Percentiles rank a stretch among this genome's conserved stretches.
Evolutionary conservation across 1,284 basidiomycete genomes (phyloP).

Genomic region (Phellinidium pouzarii): DNA sequence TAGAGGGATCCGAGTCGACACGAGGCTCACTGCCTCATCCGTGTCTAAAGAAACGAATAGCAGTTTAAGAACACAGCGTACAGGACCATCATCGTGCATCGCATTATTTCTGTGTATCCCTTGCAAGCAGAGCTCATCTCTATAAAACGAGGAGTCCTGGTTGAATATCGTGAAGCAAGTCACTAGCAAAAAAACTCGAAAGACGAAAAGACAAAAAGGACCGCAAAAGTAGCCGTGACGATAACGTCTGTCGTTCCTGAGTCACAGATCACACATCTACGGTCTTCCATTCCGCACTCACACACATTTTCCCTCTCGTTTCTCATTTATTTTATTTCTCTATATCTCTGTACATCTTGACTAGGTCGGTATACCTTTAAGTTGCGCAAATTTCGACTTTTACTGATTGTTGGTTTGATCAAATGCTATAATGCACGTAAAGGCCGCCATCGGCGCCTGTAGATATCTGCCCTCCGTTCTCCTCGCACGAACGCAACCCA

Average conservation of each 20-base stretch:
- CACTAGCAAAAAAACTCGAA: no score
- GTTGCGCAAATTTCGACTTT: neutral
- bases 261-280: neutral
- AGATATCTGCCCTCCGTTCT: slow-evolving; percentile 4
- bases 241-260: neutral
- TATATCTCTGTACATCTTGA: neutral
- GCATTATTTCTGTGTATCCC: no score
- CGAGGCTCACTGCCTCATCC: neutral
- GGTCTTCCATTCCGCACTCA: neutral
- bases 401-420: neutral
- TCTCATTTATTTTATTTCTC: neutral
- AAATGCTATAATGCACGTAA: neutral
- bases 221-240: neutral
- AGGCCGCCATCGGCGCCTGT: neutral
- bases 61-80: neutral
- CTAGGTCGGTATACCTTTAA: neutral
- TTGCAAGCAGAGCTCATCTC: no score
- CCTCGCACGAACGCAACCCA: neutral
- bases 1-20: neutral
- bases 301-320: neutral
- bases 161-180: no score
- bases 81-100: neutral
- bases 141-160: no score
- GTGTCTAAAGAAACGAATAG: neutral
- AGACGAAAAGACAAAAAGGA: neutral